Conservation (phyloP, 2,329 filamentous ascomycete genomes). For the Colletotrichum chlorophyti region DNA sequence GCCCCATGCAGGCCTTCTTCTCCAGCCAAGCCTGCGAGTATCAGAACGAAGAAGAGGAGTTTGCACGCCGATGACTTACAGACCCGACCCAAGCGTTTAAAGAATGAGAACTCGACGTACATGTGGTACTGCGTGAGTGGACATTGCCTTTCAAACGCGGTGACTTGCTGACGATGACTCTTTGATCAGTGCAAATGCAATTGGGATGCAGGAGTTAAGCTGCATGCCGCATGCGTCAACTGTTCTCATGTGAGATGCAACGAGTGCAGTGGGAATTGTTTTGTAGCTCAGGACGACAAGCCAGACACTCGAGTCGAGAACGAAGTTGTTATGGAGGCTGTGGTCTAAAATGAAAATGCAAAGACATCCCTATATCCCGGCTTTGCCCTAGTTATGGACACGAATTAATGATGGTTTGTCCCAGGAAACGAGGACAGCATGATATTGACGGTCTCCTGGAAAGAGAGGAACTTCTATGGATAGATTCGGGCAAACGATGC, state of each 20-base stretch:
- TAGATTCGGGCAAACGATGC: too few species aligned
- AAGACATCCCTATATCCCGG: too few species aligned
- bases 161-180: neutral
- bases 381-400: too few species aligned
- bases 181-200: conserved; percentile 12
- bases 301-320: neutral
- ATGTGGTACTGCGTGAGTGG: conserved; percentile 41
- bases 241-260: conserved; percentile 16
- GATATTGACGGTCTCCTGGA: too few species aligned
- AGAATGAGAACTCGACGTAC: conserved; percentile 22
- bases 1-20: neutral
- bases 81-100: conserved; percentile 26
- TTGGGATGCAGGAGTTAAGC: neutral
- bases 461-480: too few species aligned
- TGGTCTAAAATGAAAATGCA: neutral
- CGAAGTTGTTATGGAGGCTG: neutral
- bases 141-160: too few species aligned
- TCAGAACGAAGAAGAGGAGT: conserved; percentile 7
- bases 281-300: neutral
- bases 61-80: conserved; percentile 24
- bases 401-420: too few species aligned
- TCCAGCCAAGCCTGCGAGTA: neutral
- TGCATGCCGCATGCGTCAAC: conserved; percentile 2
- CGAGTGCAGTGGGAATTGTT: neutral
- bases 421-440: too few species aligned